These are phyloP conservation scores for Seminavis robusta DNA, from an alignment of 108 stramenopile species.

Conservation along the genomic window DNA sequence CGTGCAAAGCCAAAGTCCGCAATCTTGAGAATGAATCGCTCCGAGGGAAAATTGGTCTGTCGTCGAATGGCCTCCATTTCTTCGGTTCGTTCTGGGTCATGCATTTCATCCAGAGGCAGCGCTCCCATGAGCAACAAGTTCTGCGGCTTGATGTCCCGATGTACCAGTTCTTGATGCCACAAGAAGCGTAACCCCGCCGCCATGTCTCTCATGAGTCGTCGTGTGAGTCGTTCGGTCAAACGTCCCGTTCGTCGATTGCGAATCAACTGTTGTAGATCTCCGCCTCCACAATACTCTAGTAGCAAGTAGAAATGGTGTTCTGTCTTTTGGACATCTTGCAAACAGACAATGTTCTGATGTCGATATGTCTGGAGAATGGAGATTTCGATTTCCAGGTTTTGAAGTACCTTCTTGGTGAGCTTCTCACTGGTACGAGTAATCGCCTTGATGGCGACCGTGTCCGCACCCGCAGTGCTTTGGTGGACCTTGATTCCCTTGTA, in stretches of 20 bases:
- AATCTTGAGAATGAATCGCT: slow-evolving; percentile 80
- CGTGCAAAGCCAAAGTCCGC: slow-evolving; percentile 99
- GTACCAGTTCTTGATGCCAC: slow-evolving; percentile 82
- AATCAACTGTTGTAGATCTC: slow-evolving; percentile 90
- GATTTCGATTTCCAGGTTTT: slow-evolving; percentile 96
- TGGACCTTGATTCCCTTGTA: slow-evolving; percentile 65
- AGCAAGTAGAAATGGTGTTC: slow-evolving; percentile 88
- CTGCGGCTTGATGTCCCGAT: slow-evolving; percentile 97
- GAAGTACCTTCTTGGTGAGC: slow-evolving; percentile 91
- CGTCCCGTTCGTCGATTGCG: slow-evolving; percentile 64
- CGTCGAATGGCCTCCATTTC: slow-evolving; percentile 20
- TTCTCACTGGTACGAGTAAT: slow-evolving; percentile 81
- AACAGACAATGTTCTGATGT: slow-evolving; percentile 89
- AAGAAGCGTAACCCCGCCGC: slow-evolving; percentile 86
- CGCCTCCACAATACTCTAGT: slow-evolving; percentile 95
- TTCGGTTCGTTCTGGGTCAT: slow-evolving; percentile 53
- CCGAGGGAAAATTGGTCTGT: slow-evolving; percentile 26
- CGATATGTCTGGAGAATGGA: slow-evolving; percentile 86
- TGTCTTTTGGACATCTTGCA: slow-evolving; percentile 85
- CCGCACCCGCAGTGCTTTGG: slow-evolving; percentile 18
- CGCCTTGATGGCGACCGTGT: slow-evolving; percentile 88
- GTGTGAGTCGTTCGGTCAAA: slow-evolving; percentile 74
- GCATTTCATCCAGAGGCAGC: slow-evolving; percentile 55
- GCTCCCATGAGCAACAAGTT: slow-evolving; percentile 90
- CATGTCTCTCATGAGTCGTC: slow-evolving; percentile 89